phyloP scores from a whole-genome alignment of 805 yeast genomes.

The Metschnikowia dekortorum region DNA sequence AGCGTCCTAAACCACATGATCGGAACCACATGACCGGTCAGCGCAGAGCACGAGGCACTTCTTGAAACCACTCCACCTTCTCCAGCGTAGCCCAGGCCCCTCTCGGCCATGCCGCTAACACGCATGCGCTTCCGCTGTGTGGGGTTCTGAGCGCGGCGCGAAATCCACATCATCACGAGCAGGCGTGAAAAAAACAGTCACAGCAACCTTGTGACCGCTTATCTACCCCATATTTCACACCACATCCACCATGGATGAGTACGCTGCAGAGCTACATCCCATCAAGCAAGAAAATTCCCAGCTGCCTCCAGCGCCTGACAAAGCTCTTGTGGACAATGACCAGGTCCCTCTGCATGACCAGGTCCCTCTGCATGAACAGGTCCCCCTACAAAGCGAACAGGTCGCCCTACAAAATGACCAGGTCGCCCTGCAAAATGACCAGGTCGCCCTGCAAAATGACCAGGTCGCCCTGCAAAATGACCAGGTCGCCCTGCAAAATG shows the following conservation, averaged over 20 bases:
- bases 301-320: neutral
- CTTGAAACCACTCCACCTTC: too few relatives aligned
- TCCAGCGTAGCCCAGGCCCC: too few relatives aligned
- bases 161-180: neutral
- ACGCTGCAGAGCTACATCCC: neutral
- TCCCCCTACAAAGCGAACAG: neutral
- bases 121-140: neutral
- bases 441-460: neutral
- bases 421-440: conserved; percentile 1
- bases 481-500: neutral
- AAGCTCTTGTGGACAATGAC: neutral
- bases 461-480: too few relatives aligned
- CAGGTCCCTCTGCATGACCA: conserved; percentile 2
- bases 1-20: too few relatives aligned
- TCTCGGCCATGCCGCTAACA: too few relatives aligned
- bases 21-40: too few relatives aligned
- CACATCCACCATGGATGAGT: conserved; percentile 2
- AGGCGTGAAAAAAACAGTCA: conserved; percentile 18
- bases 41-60: too few relatives aligned
- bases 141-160: neutral
- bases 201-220: conserved; percentile 18
- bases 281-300: neutral
- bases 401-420: conserved; percentile 1
- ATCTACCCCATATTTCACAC: conserved; percentile 7
- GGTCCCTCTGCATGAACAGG: too few relatives aligned